A percentile compares a stretch with the other conserved stretches of the same genome.
These are phyloP conservation scores for Saccharomycopsis sp. DNA, from an alignment of 805 yeast species.

Conservation along the genomic window DNA sequence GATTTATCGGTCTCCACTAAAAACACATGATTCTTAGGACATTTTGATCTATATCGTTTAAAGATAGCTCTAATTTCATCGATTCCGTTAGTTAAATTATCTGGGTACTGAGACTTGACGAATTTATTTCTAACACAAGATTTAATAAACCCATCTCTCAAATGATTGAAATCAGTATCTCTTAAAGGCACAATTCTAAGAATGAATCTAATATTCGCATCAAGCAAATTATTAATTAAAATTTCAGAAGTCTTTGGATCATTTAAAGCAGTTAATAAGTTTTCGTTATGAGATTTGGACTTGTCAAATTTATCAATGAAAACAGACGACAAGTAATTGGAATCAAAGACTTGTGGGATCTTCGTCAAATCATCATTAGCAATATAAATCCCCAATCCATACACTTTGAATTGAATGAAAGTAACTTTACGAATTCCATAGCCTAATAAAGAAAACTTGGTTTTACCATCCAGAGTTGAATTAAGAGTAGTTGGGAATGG, in stretches of 20 bases:
- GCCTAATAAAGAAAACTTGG: constrained; percentile 55
- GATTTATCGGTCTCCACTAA: constrained; percentile 33
- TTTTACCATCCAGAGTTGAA: constrained; percentile 22
- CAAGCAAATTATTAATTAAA: constrained; percentile 50
- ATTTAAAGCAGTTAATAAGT: constrained; percentile 37
- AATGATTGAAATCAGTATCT: constrained; percentile 84
- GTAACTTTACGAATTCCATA: constrained; percentile 81
- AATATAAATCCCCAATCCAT: constrained; percentile 78
- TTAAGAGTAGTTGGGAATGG: constrained; percentile 37
- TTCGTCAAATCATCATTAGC: constrained; percentile 48
- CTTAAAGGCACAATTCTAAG: constrained; percentile 81
- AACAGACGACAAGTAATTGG: constrained; percentile 33
- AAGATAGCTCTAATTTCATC: constrained; percentile 19
- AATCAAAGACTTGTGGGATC: constrained; percentile 36
- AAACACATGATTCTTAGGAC: constrained; percentile 45
- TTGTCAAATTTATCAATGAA: constrained; percentile 32
- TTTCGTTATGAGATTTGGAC: constrained; percentile 32
- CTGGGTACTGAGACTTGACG: constrained; percentile 12
- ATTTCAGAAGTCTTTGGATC: constrained; percentile 47
- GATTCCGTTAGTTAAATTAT: constrained; percentile 13
- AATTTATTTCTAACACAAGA: constrained; percentile 32
- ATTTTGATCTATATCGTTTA: constrained; percentile 23
- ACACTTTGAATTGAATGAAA: constrained; percentile 73
- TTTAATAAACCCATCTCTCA: constrained; percentile 83
- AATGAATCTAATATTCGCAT: constrained; percentile 51